Conservation (phyloP, 306 rosid genomes). For the Sphenostylis stenocarpa region DNA sequence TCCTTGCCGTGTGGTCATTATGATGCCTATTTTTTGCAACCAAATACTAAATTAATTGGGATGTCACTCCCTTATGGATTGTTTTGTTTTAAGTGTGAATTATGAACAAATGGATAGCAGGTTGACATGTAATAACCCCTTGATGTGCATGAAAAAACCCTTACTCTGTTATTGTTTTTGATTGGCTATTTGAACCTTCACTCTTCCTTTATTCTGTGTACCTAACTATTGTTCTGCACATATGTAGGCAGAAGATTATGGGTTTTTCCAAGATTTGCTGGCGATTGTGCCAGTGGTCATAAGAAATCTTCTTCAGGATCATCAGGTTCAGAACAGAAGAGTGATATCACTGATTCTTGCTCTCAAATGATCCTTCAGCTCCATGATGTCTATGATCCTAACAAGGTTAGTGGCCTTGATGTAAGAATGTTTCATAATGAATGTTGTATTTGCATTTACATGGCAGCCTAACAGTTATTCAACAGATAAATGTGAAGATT, state of each 20-base stretch:
- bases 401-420: slow-evolving; percentile 56
- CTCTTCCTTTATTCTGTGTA: not conserved
- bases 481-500: slow-evolving; percentile 87
- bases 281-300: slow-evolving; percentile 83
- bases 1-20: not conserved
- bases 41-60: not conserved
- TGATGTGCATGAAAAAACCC: not conserved
- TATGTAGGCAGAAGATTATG: slow-evolving; percentile 78
- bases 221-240: slow-evolving; percentile 2
- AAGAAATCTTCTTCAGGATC: slow-evolving; percentile 60
- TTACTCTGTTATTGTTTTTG: not conserved
- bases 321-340: slow-evolving; percentile 67
- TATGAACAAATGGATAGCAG: not conserved
- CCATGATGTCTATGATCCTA: slow-evolving; percentile 95
- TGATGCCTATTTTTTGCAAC: not conserved
- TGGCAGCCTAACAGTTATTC: not conserved
- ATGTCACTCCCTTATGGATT: not conserved
- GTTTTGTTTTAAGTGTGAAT: not conserved
- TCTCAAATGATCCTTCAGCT: slow-evolving; percentile 99
- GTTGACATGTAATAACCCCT: not conserved
- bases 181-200: slow-evolving; percentile 8
- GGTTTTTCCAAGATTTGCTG: slow-evolving; percentile 94
- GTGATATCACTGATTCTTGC: slow-evolving; percentile 81
- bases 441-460: slow-evolving; percentile 14
- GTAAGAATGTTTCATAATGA: not conserved